Evolutionary conservation across 306 rosid genomes (phyloP).

Genomic region (Echinosophora koreensis): DNA sequence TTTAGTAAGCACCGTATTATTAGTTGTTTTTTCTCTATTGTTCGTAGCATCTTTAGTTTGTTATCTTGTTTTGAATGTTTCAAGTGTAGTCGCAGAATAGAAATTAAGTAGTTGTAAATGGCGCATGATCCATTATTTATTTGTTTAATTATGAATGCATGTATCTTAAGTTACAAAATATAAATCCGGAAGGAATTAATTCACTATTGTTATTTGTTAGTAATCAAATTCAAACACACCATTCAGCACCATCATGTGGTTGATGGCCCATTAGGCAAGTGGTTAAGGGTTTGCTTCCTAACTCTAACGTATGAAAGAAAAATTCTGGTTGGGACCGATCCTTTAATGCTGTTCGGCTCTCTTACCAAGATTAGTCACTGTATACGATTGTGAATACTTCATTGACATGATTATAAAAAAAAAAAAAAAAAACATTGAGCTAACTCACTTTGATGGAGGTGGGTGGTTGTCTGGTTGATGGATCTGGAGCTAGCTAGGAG

Average conservation of each 20-base stretch:
- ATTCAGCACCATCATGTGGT: too few relatives aligned
- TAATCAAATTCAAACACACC: too few relatives aligned
- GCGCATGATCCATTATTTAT: conserved; percentile 4
- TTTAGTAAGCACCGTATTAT: not conserved
- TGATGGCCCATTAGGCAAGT: too few relatives aligned
- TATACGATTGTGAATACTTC: too few relatives aligned
- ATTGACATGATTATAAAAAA: too few relatives aligned
- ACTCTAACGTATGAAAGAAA: too few relatives aligned
- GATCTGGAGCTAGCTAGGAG: conserved; percentile 20
- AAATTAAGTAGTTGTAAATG: conserved; percentile 5
- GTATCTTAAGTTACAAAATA: not conserved
- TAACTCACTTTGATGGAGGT: not conserved
- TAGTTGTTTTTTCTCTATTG: not conserved
- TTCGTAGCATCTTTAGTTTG: too few relatives aligned
- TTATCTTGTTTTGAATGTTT: not conserved
- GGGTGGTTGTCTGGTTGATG: not conserved
- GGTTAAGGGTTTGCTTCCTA: too few relatives aligned
- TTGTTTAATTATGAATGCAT: not conserved
- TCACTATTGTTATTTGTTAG: not conserved
- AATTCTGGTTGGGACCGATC: too few relatives aligned
- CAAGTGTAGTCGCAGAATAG: not conserved
- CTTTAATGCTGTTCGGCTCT: too few relatives aligned
- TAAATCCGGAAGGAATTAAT: not conserved
- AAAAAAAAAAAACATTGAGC: too few relatives aligned
- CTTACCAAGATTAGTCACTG: too few relatives aligned